Base-by-base conservation (phyloP, 257 asterid species). In the Verbena officinalis region DNA sequence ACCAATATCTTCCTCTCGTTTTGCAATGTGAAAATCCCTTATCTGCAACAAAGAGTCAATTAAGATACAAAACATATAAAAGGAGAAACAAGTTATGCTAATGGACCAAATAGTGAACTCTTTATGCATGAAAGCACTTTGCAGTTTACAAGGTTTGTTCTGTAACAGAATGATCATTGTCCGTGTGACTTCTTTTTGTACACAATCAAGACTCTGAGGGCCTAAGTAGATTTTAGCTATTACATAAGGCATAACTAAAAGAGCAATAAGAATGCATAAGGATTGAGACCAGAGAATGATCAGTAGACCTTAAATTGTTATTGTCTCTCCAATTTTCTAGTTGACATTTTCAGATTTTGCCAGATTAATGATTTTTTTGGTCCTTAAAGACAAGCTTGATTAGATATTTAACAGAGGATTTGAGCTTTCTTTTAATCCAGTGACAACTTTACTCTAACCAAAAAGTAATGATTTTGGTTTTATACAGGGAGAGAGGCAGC, bases 1-100 rank as follows among this genome's bases (percentile, higher is more conserved):
- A 40, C 90, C 91, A 51, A 89, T 84, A 80, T 86, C 95, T 74
- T 84, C 96, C 72, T 86, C 95, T 71, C 62, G 71, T 63, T 82
- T 58, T 9, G 96, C 96, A 72, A 89, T 78, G 65, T 79, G 82
- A 62, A 89, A 89, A 71, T 89, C 96, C 50, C 84, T 67, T 59
- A 86, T 69, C 96, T 86, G 76, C 64, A 68, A 39, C n/a, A 43
- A 69, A 40, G 54, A 38, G 39, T 23, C 13, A 17, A 27, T 8
- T 44, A 56, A 42, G 62, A 64, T 30, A 19, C 12, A 56, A n/a
- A 70, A 53, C 33, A 42, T 33, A 42, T 2, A 58, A 55, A 23
- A 14, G 36, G 42, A 27, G 12, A 30, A 49, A 40, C 9, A 15
- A 62, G 2, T 6, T 48, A 15, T 44, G 50, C 34, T 9, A 20